Evolutionary conservation across 176 grass and related monocot genomes (phyloP).

Genomic region (Hsuehochloa calcarea): DNA sequence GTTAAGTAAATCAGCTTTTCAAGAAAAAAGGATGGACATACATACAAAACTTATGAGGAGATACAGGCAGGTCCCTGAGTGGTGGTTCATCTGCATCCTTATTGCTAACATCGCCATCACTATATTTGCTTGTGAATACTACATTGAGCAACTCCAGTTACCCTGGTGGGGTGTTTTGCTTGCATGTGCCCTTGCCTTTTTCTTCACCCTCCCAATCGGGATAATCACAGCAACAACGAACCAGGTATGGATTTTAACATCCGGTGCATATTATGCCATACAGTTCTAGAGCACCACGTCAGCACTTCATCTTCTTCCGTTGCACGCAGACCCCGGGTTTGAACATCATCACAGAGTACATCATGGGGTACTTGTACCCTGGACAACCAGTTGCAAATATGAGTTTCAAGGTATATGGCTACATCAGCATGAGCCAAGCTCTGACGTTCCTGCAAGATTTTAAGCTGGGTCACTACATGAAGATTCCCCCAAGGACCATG

Average conservation of each 20-base stretch:
- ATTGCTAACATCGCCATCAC: conserved; percentile 54
- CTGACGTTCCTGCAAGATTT: conserved; percentile 90
- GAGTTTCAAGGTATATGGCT: conserved; percentile 98
- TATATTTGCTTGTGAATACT: conserved; percentile 89
- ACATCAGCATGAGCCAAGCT: conserved; percentile 85
- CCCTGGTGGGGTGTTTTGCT: conserved; percentile 98
- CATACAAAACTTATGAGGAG: conserved; percentile 85
- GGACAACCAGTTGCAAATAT: conserved; percentile 86
- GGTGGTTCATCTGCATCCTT: conserved; percentile 91
- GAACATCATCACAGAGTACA: conserved; percentile 91
- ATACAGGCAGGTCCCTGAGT: conserved; percentile 78
- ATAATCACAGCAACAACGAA: conserved; percentile 96
- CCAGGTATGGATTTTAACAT: conserved; percentile 40
- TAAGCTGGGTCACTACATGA: conserved; percentile 95
- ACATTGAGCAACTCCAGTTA: conserved; percentile 88
- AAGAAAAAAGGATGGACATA: conserved; percentile 70
- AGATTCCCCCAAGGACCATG: conserved; percentile 92
- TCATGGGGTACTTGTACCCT: conserved; percentile 90
- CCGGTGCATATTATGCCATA: neutral
- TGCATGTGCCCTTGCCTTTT: conserved; percentile 69
- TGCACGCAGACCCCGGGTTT: conserved; percentile 70
- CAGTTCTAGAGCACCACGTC: neutral
- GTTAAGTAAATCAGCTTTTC: conserved; percentile 79
- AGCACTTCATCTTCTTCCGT: neutral
- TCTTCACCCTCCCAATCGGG: conserved; percentile 88